Evolutionary conservation across 2,329 filamentous ascomycete genomes (phyloP), one percentile per base, ranked within the genome.

Genomic region (Trichoderma sp.): DNA sequence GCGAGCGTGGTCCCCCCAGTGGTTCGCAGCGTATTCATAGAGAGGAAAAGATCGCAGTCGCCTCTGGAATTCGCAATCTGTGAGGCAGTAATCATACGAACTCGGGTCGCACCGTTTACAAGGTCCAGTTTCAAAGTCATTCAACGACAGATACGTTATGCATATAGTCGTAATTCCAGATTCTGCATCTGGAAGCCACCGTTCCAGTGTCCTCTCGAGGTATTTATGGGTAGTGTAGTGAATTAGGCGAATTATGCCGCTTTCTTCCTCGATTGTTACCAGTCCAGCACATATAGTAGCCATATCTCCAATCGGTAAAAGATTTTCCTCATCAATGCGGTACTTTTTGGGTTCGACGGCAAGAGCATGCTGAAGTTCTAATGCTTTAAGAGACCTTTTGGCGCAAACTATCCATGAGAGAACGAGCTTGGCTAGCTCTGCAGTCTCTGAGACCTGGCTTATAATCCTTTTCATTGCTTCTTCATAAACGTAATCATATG

Each of bases 81-180:
- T n/a, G n/a, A n/a, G n/a, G n/a, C n/a, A n/a, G n/a, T n/a, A n/a
- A n/a, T n/a, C n/a, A n/a, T n/a, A n/a, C n/a, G n/a, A n/a, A n/a
- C n/a, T n/a, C n/a, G n/a, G n/a, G n/a, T n/a, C n/a, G n/a, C n/a
- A n/a, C n/a, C n/a, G n/a, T n/a, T 31, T 31, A 2, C 29, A 35
- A 16, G n/a, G 6, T 0, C 31, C 33, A 1, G 9, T 1, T 2
- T 8, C 0, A 3, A 64, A 64, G 6, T 21, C 3, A 1, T 38
- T 2, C 1, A 64, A 38, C 16, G 2, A 16, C 3, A 64, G n/a
- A 16, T 64, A 38, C 0, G 31, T 38, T 0, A 9, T 1, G n/a
- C 33, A 38, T 16, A 3, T 35, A 4, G n/a, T 1, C 4, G 33
- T 9, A 1, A 64, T 27, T 12, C 0, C 11, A 4, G 2, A 7